Conservation (phyloP, 345 rosid genomes). For the Hibiscus trionum region DNA sequence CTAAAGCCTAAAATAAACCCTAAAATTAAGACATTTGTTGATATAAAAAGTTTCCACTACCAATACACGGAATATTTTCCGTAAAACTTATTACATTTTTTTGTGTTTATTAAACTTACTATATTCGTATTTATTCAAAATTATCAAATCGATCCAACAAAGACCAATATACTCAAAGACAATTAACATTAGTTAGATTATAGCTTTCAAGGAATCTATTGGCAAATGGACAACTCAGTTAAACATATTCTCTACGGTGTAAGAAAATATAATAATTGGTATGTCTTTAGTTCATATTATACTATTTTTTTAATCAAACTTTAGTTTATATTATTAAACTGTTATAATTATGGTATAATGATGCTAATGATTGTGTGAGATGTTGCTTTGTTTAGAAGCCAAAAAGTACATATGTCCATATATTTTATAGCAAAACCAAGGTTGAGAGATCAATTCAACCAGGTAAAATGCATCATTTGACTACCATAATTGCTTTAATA, state of each 20-base stretch:
- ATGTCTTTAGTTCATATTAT: background rate
- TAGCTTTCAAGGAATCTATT: background rate
- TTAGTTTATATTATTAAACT: background rate
- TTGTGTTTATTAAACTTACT: no score
- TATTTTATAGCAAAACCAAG: background rate
- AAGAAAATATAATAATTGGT: background rate
- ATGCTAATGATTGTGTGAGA: constrained; percentile 4
- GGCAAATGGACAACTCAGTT: background rate
- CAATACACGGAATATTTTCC: no score
- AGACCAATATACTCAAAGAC: background rate
- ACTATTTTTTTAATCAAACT: background rate
- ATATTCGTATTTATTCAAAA: no score
- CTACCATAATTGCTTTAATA: no score
- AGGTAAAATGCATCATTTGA: background rate
- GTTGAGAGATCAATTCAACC: no score
- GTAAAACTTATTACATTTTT: no score
- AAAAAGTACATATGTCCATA: background rate
- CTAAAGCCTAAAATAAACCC: no score
- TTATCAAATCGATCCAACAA: no score
- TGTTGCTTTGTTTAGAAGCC: constrained; percentile 12
- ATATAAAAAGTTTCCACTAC: no score
- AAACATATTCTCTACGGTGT: background rate
- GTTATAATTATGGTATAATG: constrained; percentile 1
- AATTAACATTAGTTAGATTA: background rate
- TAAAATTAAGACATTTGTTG: no score